Evolutionary conservation across 768 basidiomycete genomes (phyloP).

Genomic region (Panellus pusillus): DNA sequence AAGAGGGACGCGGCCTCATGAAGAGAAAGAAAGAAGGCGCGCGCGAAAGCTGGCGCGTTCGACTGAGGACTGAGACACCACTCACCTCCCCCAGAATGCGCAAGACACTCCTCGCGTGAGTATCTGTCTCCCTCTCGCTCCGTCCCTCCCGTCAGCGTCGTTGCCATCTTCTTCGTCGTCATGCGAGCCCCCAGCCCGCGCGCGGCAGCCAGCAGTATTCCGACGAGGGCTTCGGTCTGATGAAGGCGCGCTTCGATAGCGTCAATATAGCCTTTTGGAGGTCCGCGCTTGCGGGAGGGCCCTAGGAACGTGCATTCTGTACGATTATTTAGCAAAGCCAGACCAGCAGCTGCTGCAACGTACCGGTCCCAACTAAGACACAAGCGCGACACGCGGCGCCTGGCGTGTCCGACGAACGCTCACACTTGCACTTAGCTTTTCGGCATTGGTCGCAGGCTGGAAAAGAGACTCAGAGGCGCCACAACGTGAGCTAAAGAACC

Average conservation of each 20-base stretch:
- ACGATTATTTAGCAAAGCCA: neutral
- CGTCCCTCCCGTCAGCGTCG: neutral
- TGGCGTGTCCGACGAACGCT: conserved; percentile 47
- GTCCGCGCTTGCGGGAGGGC: conserved; percentile 80
- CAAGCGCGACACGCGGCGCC: conserved; percentile 77
- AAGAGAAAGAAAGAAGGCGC: neutral
- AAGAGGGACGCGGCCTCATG: no score
- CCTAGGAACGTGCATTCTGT: conserved; percentile 77
- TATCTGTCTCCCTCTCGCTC: neutral
- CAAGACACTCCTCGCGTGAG: conserved; percentile 7
- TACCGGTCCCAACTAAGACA: conserved; percentile 68
- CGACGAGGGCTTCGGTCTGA: conserved; percentile 87
- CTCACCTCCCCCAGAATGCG: conserved; percentile 9
- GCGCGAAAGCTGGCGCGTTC: no score
- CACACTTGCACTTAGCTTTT: conserved; percentile 90
- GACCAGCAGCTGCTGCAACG: conserved; percentile 25
- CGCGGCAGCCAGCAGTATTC: conserved; percentile 65
- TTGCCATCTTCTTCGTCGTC: conserved; percentile 5
- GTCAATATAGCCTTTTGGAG: conserved; percentile 94
- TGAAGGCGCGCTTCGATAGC: conserved; percentile 90
- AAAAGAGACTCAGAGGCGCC: conserved; percentile 8
- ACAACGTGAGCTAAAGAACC: neutral
- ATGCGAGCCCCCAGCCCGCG: conserved; percentile 47
- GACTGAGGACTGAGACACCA: neutral
- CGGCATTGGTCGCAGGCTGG: conserved; percentile 87